phyloP scores from a whole-genome alignment of 192 early-diverging fungal genomes.

The Podila verticillata region DNA sequence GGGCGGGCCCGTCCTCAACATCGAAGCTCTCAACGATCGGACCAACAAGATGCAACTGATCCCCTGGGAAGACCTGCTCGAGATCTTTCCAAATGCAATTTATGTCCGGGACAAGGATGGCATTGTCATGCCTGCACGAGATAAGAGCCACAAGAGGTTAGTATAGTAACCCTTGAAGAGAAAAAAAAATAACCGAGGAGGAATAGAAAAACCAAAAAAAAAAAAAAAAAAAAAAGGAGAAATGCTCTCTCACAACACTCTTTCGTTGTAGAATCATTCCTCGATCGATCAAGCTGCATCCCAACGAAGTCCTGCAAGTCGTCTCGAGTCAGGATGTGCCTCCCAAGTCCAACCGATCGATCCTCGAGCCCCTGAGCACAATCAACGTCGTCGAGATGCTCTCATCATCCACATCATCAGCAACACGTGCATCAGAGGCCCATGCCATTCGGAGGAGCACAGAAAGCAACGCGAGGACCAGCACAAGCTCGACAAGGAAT shows the following conservation, averaged over 20 bases:
- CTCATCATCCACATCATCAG: no score
- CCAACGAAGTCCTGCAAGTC: slow-evolving; percentile 33
- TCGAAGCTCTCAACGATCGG: slow-evolving; percentile 24
- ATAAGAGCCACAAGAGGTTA: slow-evolving; percentile 5
- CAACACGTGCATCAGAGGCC: no score
- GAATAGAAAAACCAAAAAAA: not conserved
- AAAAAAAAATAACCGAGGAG: no score
- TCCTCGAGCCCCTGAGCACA: not conserved
- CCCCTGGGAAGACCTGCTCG: slow-evolving; percentile 43
- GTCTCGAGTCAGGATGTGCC: slow-evolving; percentile 22
- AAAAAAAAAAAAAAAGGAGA: not conserved
- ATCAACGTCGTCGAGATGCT: not conserved
- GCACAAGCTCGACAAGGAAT: not conserved
- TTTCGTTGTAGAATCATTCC: slow-evolving; percentile 17
- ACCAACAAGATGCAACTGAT: slow-evolving; percentile 24
- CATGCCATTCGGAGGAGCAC: no score
- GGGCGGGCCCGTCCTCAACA: slow-evolving; percentile 13
- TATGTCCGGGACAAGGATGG: slow-evolving; percentile 32
- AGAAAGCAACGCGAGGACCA: no score
- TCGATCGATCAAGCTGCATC: slow-evolving; percentile 21
- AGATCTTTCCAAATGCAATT: slow-evolving; percentile 36
- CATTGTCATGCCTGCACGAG: slow-evolving; percentile 38
- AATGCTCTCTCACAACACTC: no score
- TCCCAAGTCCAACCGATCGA: not conserved
- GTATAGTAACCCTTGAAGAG: not conserved